Evolutionary conservation across 2,329 filamentous ascomycete species (phyloP), one percentile per base, ranked within the genome.

Genomic region (Helotiales sp.): DNA sequence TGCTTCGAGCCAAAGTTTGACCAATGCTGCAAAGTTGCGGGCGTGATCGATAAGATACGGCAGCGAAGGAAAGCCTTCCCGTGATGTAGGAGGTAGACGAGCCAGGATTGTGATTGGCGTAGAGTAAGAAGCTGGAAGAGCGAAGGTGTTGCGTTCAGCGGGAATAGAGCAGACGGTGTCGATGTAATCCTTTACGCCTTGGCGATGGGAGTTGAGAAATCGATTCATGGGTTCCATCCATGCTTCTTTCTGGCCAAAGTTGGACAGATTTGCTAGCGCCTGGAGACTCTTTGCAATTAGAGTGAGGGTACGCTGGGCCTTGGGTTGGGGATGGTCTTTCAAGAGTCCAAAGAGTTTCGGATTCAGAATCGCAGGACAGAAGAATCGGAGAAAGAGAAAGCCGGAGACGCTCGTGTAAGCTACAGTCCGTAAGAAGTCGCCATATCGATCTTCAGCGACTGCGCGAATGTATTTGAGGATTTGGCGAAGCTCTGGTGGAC

Each of bases 171-270:
- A 97, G 47, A 97, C 84, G 29, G 85, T 81, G 70, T 98, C 93
- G 59, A 97, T 88, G 67, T 93, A 97, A 47, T 87, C 83, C 71
- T 93, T 96, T 73, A 97, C 91, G 36, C 89, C 84, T 66, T 88
- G 82, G 19, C 92, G 85, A 68, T 96, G 88, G 1, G 84, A 79
- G 8, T 80, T 81, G 34, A 98, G 77, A 67, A 97, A 97, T 42
- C 83, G 84, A 70, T 97, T 98, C 93, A 98, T 98, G 0, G 92
- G 92, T 75, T 96, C 93, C 93, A 98, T 97, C 91, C 92, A 98
- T n/a, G 89, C 86, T 73, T 98, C 93, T 71, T 96, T 96, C 70
- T 90, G 93, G 38, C 93, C 93, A 70, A 97, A 97, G 0, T 86
- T 91, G 1, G 91, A 90, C 74, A 97, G 81, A 71, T 97, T 97